Evolutionary conservation across 257 asterid genomes (phyloP).

Genomic region (Cordia subcordata): DNA sequence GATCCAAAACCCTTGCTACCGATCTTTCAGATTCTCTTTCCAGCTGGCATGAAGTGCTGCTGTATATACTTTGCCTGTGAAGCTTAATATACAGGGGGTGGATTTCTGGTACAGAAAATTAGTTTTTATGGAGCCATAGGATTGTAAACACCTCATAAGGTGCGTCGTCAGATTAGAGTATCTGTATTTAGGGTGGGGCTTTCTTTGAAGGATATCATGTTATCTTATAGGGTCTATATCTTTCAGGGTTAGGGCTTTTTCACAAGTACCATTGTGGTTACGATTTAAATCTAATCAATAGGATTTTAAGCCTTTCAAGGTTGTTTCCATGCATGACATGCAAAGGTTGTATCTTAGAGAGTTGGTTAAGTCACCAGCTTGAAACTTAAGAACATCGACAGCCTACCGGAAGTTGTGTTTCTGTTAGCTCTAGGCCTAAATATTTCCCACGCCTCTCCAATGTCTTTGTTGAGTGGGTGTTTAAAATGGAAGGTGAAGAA

Average conservation of each 20-base stretch:
- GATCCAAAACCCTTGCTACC: background rate
- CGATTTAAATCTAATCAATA: background rate
- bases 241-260: background rate
- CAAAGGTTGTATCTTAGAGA: background rate
- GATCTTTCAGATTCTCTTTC: background rate
- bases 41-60: background rate
- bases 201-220: too few species aligned
- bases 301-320: background rate
- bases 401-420: background rate
- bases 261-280: background rate
- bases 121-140: constrained; percentile 8
- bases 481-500: too few species aligned
- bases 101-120: constrained; percentile 5
- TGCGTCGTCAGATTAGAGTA: constrained; percentile 1
- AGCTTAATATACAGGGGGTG: constrained; percentile 14
- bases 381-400: background rate
- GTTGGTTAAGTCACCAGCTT: background rate
- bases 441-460: too few species aligned
- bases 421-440: background rate
- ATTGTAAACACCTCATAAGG: background rate
- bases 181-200: background rate
- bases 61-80: constrained; percentile 20
- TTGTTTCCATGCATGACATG: background rate
- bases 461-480: too few species aligned
- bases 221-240: background rate